Conservation (phyloP, 2,329 filamentous ascomycete genomes). For the Penicillium sp. region DNA sequence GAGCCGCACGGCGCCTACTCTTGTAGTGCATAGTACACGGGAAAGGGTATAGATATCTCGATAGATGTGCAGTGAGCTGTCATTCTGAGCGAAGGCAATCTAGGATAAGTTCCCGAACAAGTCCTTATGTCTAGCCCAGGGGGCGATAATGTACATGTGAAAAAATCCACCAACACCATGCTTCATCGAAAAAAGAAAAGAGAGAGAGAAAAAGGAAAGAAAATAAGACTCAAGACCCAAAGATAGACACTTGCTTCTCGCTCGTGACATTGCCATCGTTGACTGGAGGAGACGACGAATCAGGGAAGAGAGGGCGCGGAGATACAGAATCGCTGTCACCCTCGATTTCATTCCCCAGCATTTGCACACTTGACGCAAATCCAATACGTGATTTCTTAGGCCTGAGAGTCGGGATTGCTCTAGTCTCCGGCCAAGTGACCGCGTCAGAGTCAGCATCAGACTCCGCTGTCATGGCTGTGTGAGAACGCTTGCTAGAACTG, state of each 20-base stretch:
- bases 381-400: constrained; percentile 7
- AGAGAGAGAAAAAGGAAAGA: no score
- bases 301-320: background rate
- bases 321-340: background rate
- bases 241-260: background rate
- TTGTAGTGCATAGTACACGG: no score
- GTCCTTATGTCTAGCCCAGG: background rate
- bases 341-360: background rate
- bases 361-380: constrained; percentile 4
- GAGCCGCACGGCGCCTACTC: no score
- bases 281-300: background rate
- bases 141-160: background rate
- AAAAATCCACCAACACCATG: background rate
- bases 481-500: background rate
- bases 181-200: background rate
- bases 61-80: background rate
- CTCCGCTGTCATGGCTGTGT: background rate
- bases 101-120: background rate
- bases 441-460: background rate
- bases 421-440: background rate
- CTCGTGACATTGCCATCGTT: background rate
- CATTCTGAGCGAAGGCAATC: background rate
- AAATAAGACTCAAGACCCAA: background rate
- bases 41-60: no score
- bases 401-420: background rate